Base-by-base conservation (phyloP, 805 yeast genomes). In the Candida nitratophila region DNA sequence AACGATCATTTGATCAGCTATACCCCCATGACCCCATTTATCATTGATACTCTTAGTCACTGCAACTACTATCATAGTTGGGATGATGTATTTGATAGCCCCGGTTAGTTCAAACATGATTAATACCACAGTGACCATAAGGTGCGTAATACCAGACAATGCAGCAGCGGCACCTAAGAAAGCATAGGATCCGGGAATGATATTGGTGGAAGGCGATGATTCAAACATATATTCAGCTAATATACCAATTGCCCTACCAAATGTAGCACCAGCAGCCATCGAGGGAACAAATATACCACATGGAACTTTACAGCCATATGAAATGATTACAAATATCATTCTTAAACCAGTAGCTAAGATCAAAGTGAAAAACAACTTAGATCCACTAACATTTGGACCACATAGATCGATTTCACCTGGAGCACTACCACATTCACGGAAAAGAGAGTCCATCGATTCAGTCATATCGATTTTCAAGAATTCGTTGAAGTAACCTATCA, bases 271-370 rank as follows among this genome's bases (percentile, higher is more conserved):
- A 1, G 89, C 85, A 0, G 96, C 90, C 95, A 93, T 87, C 1
- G 96, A 86, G 2, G 99, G 99, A 43, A 93, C 95, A 64, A 93
- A 84, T 6, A 91, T 87, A 15, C 99, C 99, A n/a, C 97, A 95
- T 0, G 99, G 99, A 0, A 91, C 90, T 63, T 84, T 88, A 49
- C 89, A 81, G 2, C 96, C 96, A 60, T 95, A 93, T 0, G 98
- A 84, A 15, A 93, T 70, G 24, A 89, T 76, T 24, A 93, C 86
- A 41, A 93, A 70, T 0, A 73, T 50, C 67, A 82, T 77, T 44
- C 99, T 71, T 4, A 87, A 64, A 0, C 79, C 50, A 0, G 96
- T 84, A 0, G 97, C 97, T 42, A 77, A 68, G 0, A 74, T 43
- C 19, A 93, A 69, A 0, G 90, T 73, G 1, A 71, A 50, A 3